Evolutionary conservation across 1,139 yeast genomes (phyloP).

Genomic region (Protomyces inouyei): DNA sequence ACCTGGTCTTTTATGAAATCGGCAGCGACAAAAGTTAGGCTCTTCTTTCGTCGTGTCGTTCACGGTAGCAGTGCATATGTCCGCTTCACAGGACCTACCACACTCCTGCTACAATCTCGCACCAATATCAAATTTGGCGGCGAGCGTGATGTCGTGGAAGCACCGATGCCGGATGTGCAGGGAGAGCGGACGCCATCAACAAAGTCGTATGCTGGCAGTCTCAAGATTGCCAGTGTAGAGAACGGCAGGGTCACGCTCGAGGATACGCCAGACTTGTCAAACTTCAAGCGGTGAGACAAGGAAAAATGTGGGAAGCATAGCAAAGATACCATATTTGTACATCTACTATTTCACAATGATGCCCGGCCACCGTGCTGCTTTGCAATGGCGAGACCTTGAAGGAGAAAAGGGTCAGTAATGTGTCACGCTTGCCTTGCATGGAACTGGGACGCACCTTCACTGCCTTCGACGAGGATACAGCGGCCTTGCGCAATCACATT

Average conservation of each 20-base stretch:
- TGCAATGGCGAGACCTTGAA: slow-evolving; percentile 34
- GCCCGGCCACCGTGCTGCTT: slow-evolving; percentile 19
- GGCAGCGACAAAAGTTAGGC: neutral
- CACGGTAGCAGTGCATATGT: slow-evolving; percentile 33
- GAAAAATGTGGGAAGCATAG: neutral
- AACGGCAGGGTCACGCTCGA: slow-evolving; percentile 33
- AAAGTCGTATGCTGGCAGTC: slow-evolving; percentile 26
- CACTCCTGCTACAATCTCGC: slow-evolving; percentile 32
- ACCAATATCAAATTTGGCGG: slow-evolving; percentile 8
- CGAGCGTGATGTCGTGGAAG: slow-evolving; percentile 19
- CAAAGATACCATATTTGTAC: neutral
- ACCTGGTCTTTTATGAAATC: slow-evolving; percentile 10
- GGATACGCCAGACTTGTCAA: slow-evolving; percentile 15
- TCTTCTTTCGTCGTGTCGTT: slow-evolving; percentile 28
- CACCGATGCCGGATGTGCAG: slow-evolving; percentile 24
- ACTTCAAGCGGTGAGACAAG: neutral
- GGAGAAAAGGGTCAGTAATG: neutral
- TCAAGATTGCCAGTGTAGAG: slow-evolving; percentile 33
- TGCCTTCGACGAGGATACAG: slow-evolving; percentile 69
- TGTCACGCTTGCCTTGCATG: neutral
- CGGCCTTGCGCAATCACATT: slow-evolving; percentile 55
- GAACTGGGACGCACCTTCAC: slow-evolving; percentile 40
- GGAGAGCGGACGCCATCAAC: neutral
- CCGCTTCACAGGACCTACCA: slow-evolving; percentile 33
- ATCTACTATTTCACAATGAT: neutral